Conservation (phyloP, 345 rosid species). For the Lagerstroemia speciosa region DNA sequence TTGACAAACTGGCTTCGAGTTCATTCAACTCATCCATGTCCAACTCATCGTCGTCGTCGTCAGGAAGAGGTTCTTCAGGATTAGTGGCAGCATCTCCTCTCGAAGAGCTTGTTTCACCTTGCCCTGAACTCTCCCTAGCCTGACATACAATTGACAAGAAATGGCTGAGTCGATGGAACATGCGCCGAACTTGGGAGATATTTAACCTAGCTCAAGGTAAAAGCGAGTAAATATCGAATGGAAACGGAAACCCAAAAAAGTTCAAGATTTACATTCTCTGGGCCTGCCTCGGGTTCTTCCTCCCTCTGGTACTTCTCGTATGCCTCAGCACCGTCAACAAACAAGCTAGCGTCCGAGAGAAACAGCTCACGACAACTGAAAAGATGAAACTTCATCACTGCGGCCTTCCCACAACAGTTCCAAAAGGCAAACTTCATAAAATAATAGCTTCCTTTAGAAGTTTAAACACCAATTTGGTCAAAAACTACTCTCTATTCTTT, state of each 20-base stretch:
- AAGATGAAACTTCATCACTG: conserved; percentile 11
- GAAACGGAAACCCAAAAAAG: not conserved
- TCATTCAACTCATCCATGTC: conserved; percentile 78
- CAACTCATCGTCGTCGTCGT: conserved; percentile 38
- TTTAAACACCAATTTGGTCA: not conserved
- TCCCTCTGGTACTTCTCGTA: conserved; percentile 76
- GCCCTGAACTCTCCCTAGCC: conserved; percentile 20
- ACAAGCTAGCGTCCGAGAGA: conserved; percentile 75
- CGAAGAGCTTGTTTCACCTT: conserved; percentile 25
- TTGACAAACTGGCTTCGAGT: conserved; percentile 81
- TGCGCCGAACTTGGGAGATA: not conserved
- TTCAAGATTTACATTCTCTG: conserved; percentile 27
- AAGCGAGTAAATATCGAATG: not conserved
- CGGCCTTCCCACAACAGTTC: conserved; percentile 1
- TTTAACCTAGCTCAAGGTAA: not conserved
- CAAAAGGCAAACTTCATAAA: not conserved
- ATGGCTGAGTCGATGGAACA: not conserved
- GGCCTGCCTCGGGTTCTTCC: conserved; percentile 37
- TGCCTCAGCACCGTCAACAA: conserved; percentile 95
- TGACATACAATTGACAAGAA: conserved; percentile 10
- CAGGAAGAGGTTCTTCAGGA: conserved; percentile 21
- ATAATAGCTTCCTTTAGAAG: not conserved
- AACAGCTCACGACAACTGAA: conserved; percentile 96
- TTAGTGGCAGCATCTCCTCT: conserved; percentile 6
- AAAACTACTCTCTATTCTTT: not conserved